Evolutionary conservation across 2,329 filamentous ascomycete genomes (phyloP).

Genomic region (Fusarium paranaense): DNA sequence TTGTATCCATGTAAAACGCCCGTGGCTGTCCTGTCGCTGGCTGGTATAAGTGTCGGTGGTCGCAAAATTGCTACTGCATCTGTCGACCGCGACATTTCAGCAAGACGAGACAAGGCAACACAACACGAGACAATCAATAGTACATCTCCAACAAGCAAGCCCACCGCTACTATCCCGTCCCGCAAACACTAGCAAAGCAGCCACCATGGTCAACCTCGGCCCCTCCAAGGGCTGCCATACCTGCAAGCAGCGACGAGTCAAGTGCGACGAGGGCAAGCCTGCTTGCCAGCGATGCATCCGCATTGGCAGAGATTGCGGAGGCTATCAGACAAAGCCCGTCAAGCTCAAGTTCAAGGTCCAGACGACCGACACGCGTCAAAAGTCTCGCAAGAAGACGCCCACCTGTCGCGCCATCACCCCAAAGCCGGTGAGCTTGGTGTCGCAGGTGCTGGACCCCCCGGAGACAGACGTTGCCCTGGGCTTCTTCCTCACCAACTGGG

Average conservation of each 20-base stretch:
- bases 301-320: slow-evolving; percentile 14
- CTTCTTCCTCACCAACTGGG: slow-evolving; percentile 19
- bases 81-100: background rate
- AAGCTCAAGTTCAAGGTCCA: slow-evolving; percentile 16
- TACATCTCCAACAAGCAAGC: background rate
- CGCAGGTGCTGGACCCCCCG: background rate
- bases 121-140: background rate
- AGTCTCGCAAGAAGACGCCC: background rate
- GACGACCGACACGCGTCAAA: background rate
- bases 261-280: slow-evolving; percentile 29
- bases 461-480: slow-evolving; percentile 16
- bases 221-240: slow-evolving; percentile 26
- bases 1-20: background rate
- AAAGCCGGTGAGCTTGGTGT: background rate
- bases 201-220: slow-evolving; percentile 22
- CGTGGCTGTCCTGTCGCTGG: background rate
- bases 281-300: slow-evolving; percentile 11
- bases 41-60: background rate
- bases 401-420: background rate
- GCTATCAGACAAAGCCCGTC: slow-evolving; percentile 12
- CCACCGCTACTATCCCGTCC: background rate
- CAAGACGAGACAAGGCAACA: background rate
- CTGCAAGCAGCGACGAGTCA: slow-evolving; percentile 19
- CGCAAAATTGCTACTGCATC: background rate
- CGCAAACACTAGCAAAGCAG: background rate